Percentiles rank a stretch among this genome's conserved stretches.
Conservation (phyloP, 2,329 filamentous ascomycete species). For the Trichoderma polysporum region DNA sequence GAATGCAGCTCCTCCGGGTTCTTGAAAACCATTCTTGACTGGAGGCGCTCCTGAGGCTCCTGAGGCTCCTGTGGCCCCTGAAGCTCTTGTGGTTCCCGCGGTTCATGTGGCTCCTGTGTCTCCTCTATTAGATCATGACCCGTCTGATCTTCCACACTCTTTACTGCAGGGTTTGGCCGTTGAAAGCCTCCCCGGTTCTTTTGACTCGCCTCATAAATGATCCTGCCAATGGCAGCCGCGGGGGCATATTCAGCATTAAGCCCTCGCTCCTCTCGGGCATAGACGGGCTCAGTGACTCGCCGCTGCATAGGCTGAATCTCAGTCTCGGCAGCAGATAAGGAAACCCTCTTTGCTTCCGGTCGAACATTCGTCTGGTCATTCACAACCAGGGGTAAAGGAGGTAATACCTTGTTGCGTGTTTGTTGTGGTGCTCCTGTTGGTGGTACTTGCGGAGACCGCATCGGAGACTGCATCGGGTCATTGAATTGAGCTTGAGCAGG, state of each 20-base stretch:
- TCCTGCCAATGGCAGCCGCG: slow-evolving; percentile 26
- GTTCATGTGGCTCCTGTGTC: background rate
- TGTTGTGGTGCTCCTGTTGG: slow-evolving; percentile 17
- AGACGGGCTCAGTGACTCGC: slow-evolving; percentile 34
- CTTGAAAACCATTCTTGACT: slow-evolving; percentile 43
- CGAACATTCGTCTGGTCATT: background rate
- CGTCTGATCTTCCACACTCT: slow-evolving; percentile 14
- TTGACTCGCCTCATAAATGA: slow-evolving; percentile 6
- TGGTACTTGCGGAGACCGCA: background rate
- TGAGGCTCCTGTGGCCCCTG: background rate
- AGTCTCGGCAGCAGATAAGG: background rate
- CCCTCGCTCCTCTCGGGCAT: slow-evolving; percentile 28
- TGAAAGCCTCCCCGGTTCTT: slow-evolving; percentile 9
- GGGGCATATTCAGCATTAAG: slow-evolving; percentile 32
- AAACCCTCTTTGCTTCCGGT: background rate
- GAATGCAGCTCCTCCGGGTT: slow-evolving; percentile 45
- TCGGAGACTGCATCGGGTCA: background rate
- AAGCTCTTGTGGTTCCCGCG: background rate
- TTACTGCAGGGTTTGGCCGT: background rate
- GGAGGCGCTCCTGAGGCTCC: background rate
- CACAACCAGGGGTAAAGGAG: slow-evolving; percentile 27
- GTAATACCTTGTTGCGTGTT: slow-evolving; percentile 35
- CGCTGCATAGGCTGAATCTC: slow-evolving; percentile 28
- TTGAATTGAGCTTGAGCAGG: background rate
- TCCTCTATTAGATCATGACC: slow-evolving; percentile 2